Evolutionary conservation across 2,329 filamentous ascomycete species (phyloP), one percentile per base, ranked within the genome.

Genomic region (Fusarium devonianum): DNA sequence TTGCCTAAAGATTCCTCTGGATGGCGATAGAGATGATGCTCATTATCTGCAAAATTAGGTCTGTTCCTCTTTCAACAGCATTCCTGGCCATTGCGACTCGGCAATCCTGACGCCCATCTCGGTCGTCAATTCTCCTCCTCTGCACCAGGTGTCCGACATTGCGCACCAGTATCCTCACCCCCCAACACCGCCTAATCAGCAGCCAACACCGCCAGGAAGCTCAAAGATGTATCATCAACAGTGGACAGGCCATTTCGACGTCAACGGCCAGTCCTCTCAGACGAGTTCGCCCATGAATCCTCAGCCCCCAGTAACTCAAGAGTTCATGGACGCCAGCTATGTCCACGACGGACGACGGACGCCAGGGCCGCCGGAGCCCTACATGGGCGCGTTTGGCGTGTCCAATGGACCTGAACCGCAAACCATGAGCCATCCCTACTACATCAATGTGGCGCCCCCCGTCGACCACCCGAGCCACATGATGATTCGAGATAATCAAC

Each of bases 81-180:
- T 70, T 62, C 53, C 67, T 58, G 42, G 64, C 63, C 62, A 69
- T 53, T 75, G 71, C 67, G 77, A 80, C 55, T 65, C 73, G 26
- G 71, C 70, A 33, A 69, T 82, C 45, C 67, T 80, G 37, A 81
- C 79, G n/a, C 79, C 80, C 18, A 74, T 75, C n/a, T 81, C 80
- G 35, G 71, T 71, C 36, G 70, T 72, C 45, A 74, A 69, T 19
- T 82, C 79, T 22, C 79, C 79, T 42, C 75, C 75, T 37, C 59
- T 79, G 32, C 71, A 74, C 42, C 75, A 79, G 45, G 71, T 69
- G 40, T 67, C 67, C 43, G 78, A 79, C 57, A 68, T 73, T 37
- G 68, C 71, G 60, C 67, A 69, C 48, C 66, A 70, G 19, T 79
- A 78, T 53, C 73, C 61, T 34, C 63, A 71, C 12, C 71, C 72